Base-by-base conservation (phyloP, 148 eudicot species). In the Vaccinium myrtillus region DNA sequence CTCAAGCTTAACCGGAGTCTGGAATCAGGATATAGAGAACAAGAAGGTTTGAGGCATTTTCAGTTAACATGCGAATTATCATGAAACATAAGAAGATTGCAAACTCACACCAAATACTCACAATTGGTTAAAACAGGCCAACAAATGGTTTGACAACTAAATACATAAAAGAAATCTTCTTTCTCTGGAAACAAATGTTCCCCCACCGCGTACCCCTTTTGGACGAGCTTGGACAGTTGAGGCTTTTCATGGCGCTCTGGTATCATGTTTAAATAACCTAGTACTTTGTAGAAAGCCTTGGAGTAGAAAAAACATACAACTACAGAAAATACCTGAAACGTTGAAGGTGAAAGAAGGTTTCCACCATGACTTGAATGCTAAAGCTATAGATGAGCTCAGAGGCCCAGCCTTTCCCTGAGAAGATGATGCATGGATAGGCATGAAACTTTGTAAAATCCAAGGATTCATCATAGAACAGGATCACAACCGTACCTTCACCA, bases 291-390 rank as follows among this genome's bases (percentile, higher is more conserved):
- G 73, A 2, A 27, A 69, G 74, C 18, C 74, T 27, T 12, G 18
- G 54, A 51, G 13, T 16, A 69, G 39, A 16, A 80, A 84, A 18
- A 8, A 43, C 9, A 2, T 56, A 55, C 30, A 70, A 54, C 67
- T 58, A 77, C 78, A 14, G 55, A 18, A 49, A 54, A 39, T 91
- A 96, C 98, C 98, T 90, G 98, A 96, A 79, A 94, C 56, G 86
- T 92, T 96, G 74, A 93, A 87, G 82, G 94, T 94, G 87, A 96
- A 96, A 51, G 99, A 82, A 87, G 99, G 99, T 80, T 92, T 94
- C 98, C 99, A 96, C 99, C 99, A 96, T 27, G 99, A 93, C 87
- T 96, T 96, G 90, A 94, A 94, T 71, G 98, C 97, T 81, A 94
- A 82, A 82, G 98, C 90, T 82, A 92, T 74, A 75, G 99, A 92